A percentile compares a stretch with the other conserved stretches of the same genome.
Evolutionary conservation across 331 rosid species (phyloP).

Genomic region (Phaseolus coccineus): DNA sequence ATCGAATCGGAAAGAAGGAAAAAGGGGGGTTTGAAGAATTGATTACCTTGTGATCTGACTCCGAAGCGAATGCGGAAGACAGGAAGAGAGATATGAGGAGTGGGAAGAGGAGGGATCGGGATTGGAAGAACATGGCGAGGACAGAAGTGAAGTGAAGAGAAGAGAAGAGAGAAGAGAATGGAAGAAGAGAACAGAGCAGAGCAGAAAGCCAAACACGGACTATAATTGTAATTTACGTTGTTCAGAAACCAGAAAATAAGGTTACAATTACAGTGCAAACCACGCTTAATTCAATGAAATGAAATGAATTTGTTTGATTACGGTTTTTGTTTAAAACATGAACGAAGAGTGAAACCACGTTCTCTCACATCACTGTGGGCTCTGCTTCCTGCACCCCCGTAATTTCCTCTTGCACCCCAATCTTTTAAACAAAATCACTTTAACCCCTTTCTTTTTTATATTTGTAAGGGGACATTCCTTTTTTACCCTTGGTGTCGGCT

Average conservation of each 20-base stretch:
- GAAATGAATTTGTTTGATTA: not conserved
- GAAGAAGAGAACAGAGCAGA: not conserved
- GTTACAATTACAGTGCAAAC: not conserved
- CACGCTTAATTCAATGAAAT: not conserved
- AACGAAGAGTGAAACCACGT: not conserved
- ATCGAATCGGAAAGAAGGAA: slow-evolving; percentile 47
- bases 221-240: slow-evolving; percentile 37
- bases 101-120: slow-evolving; percentile 57
- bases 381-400: no score
- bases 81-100: slow-evolving; percentile 50
- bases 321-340: not conserved
- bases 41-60: slow-evolving; percentile 93
- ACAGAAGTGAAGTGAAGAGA: not conserved
- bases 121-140: slow-evolving; percentile 70
- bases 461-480: no score
- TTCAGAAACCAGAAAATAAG: not conserved
- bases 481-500: no score
- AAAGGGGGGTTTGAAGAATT: slow-evolving; percentile 14
- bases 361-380: no score
- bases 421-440: no score
- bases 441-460: no score
- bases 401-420: no score
- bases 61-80: slow-evolving; percentile 66
- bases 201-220: not conserved
- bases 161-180: not conserved